Evolutionary conservation across 495 filamentous ascomycete species (phyloP).

Genomic region (Pseudoneurospora amorphoporcata): DNA sequence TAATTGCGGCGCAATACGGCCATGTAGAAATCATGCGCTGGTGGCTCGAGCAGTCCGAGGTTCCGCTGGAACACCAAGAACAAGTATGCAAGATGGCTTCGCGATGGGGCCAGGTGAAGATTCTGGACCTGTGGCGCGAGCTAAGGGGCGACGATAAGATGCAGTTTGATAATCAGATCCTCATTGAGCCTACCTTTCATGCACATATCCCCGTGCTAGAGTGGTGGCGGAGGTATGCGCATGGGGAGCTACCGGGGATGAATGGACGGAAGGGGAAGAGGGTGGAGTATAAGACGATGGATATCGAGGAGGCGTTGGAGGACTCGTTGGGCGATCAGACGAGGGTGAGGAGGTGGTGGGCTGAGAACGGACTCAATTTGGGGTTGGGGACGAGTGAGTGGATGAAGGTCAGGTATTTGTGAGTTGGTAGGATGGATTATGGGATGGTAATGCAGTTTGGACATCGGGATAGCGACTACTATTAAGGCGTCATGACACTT

Average conservation of each 20-base stretch:
- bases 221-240: constrained; percentile 77
- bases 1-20: constrained; percentile 70
- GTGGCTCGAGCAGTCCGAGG: constrained; percentile 65
- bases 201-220: constrained; percentile 75
- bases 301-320: constrained; percentile 90
- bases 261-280: constrained; percentile 30
- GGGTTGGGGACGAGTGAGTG: constrained; percentile 83
- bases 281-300: constrained; percentile 90
- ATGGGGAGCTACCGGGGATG: constrained; percentile 38
- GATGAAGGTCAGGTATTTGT: constrained; percentile 56
- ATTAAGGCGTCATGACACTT: not conserved
- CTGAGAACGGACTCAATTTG: constrained; percentile 76
- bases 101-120: constrained; percentile 74
- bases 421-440: not conserved
- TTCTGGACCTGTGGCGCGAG: constrained; percentile 72
- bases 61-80: constrained; percentile 63
- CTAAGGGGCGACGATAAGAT: constrained; percentile 70
- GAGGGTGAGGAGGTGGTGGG: constrained; percentile 77
- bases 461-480: not conserved
- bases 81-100: constrained; percentile 73
- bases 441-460: not conserved
- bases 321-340: constrained; percentile 64
- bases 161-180: constrained; percentile 78
- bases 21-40: constrained; percentile 61
- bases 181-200: constrained; percentile 80